Percentiles rank a stretch among this genome's conserved stretches.
These are phyloP conservation scores for Dysphania ambrosioides DNA, from an alignment of 148 eudicot genomes.

Conservation along the genomic window DNA sequence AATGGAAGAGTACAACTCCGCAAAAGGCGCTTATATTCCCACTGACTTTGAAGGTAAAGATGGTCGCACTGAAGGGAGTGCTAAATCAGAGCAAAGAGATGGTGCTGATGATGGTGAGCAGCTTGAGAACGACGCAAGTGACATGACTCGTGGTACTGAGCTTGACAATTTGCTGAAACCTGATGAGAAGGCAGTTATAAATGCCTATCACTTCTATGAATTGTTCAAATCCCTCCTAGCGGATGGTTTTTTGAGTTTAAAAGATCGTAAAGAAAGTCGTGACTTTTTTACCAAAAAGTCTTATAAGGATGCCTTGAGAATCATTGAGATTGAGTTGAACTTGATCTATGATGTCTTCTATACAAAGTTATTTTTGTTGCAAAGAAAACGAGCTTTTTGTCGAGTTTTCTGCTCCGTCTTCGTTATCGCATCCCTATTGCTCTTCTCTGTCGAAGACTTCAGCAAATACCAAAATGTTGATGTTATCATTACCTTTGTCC, in stretches of 20 bases:
- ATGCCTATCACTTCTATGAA: conserved; percentile 21
- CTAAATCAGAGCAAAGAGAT: background rate
- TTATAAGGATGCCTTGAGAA: conserved; percentile 17
- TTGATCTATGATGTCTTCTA: conserved; percentile 35
- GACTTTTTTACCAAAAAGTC: conserved; percentile 3
- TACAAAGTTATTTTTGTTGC: conserved; percentile 28
- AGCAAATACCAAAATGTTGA: background rate
- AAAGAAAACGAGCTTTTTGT: background rate
- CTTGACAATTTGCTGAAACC: background rate
- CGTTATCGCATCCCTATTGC: background rate
- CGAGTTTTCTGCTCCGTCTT: conserved; percentile 1
- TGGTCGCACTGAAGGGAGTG: background rate
- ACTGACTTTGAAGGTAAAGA: conserved; percentile 8
- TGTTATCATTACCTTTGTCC: conserved; percentile 20
- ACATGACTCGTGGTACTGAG: background rate
- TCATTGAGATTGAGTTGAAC: conserved; percentile 35
- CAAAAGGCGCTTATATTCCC: background rate
- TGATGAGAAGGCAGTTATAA: background rate
- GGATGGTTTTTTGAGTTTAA: conserved; percentile 28
- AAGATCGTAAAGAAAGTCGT: conserved; percentile 24
- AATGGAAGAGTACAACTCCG: conserved; percentile 4
- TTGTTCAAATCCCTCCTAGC: conserved; percentile 34
- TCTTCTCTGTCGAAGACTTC: conserved; percentile 6
- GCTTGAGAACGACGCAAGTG: background rate
- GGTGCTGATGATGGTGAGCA: background rate